A percentile compares a stretch with the other conserved stretches of the same genome.
phyloP scores from a whole-genome alignment of 202 grass and related monocot species.

The Elaeis oleifera region DNA sequence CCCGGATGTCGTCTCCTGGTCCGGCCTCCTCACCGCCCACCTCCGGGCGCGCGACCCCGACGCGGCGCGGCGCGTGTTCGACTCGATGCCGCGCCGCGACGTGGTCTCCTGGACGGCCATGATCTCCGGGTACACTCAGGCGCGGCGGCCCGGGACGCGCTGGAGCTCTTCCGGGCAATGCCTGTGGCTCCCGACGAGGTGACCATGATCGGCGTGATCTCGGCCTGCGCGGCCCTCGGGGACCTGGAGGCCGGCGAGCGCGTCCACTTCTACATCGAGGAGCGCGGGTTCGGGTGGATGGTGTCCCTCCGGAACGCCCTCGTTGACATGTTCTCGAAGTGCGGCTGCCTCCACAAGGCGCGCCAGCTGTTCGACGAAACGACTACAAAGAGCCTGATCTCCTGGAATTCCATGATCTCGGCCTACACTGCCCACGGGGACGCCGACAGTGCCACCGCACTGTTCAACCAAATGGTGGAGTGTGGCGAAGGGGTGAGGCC shows the following conservation, averaged over 20 bases:
- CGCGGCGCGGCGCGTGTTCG: slow-evolving; percentile 2
- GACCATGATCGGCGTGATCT: slow-evolving; percentile 52
- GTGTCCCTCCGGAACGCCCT: slow-evolving; percentile 44
- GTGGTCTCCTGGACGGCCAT: slow-evolving; percentile 3
- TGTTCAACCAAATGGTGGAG: slow-evolving; percentile 41
- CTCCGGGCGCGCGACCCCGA: slow-evolving; percentile 9
- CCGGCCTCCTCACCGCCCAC: slow-evolving; percentile 25
- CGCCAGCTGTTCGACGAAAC: slow-evolving; percentile 39
- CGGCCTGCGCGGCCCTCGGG: slow-evolving; percentile 46
- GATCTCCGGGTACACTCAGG: slow-evolving; percentile 7
- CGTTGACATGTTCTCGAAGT: slow-evolving; percentile 56
- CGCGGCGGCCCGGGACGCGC: not conserved
- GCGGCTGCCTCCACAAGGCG: slow-evolving; percentile 35
- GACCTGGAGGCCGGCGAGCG: slow-evolving; percentile 45
- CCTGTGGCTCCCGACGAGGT: slow-evolving; percentile 44
- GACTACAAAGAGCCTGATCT: slow-evolving; percentile 27
- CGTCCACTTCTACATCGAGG: slow-evolving; percentile 33
- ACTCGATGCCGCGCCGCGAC: slow-evolving; percentile 1
- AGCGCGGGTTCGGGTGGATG: slow-evolving; percentile 54
- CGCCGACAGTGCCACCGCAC: slow-evolving; percentile 17
- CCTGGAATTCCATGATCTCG: slow-evolving; percentile 51
- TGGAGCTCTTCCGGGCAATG: slow-evolving; percentile 4
- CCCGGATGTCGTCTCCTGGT: slow-evolving; percentile 48
- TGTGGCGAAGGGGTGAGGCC: slow-evolving; percentile 27
- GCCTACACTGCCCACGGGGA: slow-evolving; percentile 49